Conservation (phyloP, 805 yeast genomes). For the Lipomyces spencermartinsiae region DNA sequence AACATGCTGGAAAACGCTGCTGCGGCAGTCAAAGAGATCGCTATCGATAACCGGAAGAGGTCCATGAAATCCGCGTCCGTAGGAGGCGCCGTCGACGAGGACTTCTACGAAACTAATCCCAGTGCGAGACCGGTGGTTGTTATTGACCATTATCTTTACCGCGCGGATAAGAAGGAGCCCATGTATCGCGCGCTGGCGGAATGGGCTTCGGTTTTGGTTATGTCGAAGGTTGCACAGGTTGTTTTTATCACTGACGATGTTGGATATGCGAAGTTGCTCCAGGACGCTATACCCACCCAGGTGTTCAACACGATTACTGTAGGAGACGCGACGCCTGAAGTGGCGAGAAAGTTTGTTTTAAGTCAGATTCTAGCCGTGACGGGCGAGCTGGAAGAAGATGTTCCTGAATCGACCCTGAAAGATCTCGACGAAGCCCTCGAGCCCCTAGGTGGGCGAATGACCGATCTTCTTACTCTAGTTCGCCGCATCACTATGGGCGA, state of each 20-base stretch:
- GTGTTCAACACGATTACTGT: slow-evolving; percentile 77
- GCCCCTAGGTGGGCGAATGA: slow-evolving; percentile 93
- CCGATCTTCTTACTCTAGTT: slow-evolving; percentile 87
- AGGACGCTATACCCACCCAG: slow-evolving; percentile 79
- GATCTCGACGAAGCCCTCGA: slow-evolving; percentile 63
- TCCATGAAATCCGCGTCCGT: slow-evolving; percentile 16
- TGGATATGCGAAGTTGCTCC: slow-evolving; percentile 70
- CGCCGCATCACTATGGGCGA: slow-evolving; percentile 91
- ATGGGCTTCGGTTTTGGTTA: slow-evolving; percentile 83
- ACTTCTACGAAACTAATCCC: slow-evolving; percentile 82
- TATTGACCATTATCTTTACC: slow-evolving; percentile 71
- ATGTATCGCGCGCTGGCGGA: slow-evolving; percentile 78
- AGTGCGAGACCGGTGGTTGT: slow-evolving; percentile 85
- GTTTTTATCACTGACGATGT: slow-evolving; percentile 85
- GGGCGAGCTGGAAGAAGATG: slow-evolving; percentile 44
- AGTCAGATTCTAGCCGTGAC: slow-evolving; percentile 46
- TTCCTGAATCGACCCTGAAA: slow-evolving; percentile 33
- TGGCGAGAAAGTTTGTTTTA: slow-evolving; percentile 73
- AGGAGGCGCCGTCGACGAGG: slow-evolving; percentile 68
- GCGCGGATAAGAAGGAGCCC: slow-evolving; percentile 65
- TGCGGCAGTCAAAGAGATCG: slow-evolving; percentile 75
- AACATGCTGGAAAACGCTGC: slow-evolving; percentile 76
- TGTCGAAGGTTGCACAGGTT: slow-evolving; percentile 86
- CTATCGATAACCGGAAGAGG: slow-evolving; percentile 37
- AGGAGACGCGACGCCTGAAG: slow-evolving; percentile 77